A percentile compares a stretch with the other conserved stretches of the same genome.
Conservation (phyloP, 352 stramenopile genomes). For the Phytophthora hybrid region DNA sequence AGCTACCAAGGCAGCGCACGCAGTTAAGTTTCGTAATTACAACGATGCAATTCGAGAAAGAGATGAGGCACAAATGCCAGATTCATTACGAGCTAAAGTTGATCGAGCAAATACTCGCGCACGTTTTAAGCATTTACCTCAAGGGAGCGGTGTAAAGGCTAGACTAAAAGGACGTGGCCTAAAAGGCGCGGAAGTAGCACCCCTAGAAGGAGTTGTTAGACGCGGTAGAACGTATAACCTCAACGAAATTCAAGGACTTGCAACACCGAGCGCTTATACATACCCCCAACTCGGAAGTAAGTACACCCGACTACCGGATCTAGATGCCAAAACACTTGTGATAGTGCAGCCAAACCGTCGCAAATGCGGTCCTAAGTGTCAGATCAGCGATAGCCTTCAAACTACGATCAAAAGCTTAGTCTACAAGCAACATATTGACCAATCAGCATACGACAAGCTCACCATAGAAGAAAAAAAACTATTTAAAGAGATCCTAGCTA, state of each 20-base stretch:
- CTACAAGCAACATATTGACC: constrained; percentile 9
- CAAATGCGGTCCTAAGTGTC: constrained; percentile 15
- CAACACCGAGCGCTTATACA: too few relatives aligned
- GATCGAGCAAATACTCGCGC: background rate
- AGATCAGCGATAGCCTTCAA: background rate
- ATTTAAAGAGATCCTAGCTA: too few relatives aligned
- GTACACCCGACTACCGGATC: too few relatives aligned
- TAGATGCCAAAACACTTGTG: too few relatives aligned
- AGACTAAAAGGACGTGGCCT: background rate
- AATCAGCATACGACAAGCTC: constrained; percentile 19
- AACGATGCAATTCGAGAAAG: too few relatives aligned
- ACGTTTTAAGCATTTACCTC: background rate
- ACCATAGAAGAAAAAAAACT: constrained; percentile 2
- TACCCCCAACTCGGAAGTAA: too few relatives aligned
- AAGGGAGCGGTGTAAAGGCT: background rate
- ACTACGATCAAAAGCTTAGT: background rate
- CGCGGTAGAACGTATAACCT: too few relatives aligned
- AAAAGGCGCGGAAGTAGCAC: background rate
- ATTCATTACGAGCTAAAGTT: background rate
- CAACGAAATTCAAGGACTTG: constrained; percentile 11
- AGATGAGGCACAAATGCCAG: too few relatives aligned
- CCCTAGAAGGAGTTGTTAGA: constrained; percentile 18
- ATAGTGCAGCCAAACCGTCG: constrained; percentile 14
- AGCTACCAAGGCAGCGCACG: too few relatives aligned
- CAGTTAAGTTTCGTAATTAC: too few relatives aligned